Base-by-base conservation (phyloP, 768 basidiomycete species). In the Leucosporidium creatinivorum region DNA sequence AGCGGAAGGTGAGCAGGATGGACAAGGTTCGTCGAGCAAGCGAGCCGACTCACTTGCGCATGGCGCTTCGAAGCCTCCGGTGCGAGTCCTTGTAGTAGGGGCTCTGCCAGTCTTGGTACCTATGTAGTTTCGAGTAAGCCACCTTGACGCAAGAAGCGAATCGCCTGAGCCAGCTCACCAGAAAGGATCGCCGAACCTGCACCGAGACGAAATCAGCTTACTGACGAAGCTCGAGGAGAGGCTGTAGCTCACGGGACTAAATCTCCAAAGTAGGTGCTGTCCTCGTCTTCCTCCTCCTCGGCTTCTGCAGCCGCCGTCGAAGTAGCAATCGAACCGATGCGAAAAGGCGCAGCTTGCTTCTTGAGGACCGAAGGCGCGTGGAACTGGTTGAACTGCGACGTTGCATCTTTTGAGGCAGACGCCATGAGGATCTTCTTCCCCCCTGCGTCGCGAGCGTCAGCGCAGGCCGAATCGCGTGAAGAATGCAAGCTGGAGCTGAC, bases 391-490 rank as follows among this genome's bases (percentile, higher is more conserved):
- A 70, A 93, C 79, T 92, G 89, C 77, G 93, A 91, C 1, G 91
- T 91, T 54, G 91, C 90, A 77, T 94, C 91, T 89, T 86, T 36
- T 92, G 91, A 3, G 50, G 88, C 89, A 74, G 17, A 2, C 19
- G 89, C 91, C 61, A 93, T 79, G 68, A 93, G 74, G 75, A 93
- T 90, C 19, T 91, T 91, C 79, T 93, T 92, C 80, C 91, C 91
- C 70, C 92, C 91, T 83, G 90, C 88, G 25, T 15, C 30, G n/a
- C 50, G 19, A 54, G 30, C 30, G 30, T 39, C 25, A 25, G 23
- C 31, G 61, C 2, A 13, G 13, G 23, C 21, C 26, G 17, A 47
- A n/a, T 9, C 26, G 26, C 15, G 21, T n/a, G n/a, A n/a, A n/a
- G n/a, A n/a, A n/a, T n/a, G n/a, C n/a, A n/a, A n/a, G n/a, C n/a